Conservation (phyloP, 23 red algal species). For the Agarophyton chilense region DNA sequence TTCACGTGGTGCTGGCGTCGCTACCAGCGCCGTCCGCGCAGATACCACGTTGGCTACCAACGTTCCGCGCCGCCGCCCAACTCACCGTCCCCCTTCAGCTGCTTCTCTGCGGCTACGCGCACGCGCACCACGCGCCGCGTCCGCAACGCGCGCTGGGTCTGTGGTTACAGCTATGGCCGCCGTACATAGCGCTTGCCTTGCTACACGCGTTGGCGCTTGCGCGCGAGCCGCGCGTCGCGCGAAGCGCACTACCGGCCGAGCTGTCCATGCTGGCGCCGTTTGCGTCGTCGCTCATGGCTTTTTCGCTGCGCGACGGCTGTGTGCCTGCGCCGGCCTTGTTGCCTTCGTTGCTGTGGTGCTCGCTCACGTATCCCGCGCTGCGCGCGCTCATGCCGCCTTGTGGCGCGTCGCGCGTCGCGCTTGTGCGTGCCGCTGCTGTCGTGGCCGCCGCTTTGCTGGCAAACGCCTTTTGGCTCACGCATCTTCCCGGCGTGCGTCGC, state of each 20-base stretch:
- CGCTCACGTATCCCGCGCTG: slow-evolving; percentile 11
- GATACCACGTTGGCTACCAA: neutral
- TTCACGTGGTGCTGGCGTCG: slow-evolving; percentile 4
- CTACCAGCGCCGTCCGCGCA: neutral
- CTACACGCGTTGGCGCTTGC: neutral
- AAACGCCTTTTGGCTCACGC: no score
- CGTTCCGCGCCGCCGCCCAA: neutral
- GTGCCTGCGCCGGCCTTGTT: slow-evolving; percentile 32
- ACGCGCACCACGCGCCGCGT: neutral
- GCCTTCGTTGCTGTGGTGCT: slow-evolving; percentile 14
- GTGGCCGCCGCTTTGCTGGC: no score
- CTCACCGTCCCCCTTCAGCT: neutral
- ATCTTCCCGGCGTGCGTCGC: neutral
- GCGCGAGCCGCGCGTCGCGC: neutral
- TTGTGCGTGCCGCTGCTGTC: no score
- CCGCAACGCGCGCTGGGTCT: neutral
- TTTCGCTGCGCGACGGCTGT: slow-evolving; percentile 12
- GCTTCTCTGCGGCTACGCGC: neutral
- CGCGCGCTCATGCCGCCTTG: neutral
- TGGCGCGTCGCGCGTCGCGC: neutral
- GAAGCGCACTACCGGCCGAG: neutral
- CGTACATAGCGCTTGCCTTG: neutral
- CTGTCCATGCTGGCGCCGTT: slow-evolving; percentile 23
- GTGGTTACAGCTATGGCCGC: slow-evolving; percentile 5
- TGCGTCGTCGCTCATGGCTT: slow-evolving; percentile 17